Conservation (phyloP, 1,284 basidiomycete species). For the Cyathus olla region DNA sequence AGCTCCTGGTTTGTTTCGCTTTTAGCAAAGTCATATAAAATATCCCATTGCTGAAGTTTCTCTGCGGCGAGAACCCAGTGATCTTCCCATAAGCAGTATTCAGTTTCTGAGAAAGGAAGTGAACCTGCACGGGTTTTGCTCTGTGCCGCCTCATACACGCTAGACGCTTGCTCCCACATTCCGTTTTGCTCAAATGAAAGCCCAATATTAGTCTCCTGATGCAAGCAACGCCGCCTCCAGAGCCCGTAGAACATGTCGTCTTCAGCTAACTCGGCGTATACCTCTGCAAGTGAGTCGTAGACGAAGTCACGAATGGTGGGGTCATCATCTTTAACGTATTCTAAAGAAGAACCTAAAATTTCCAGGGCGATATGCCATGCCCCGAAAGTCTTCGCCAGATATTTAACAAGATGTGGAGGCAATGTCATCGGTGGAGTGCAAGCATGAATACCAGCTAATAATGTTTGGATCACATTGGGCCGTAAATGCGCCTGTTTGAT, state of each 20-base stretch:
- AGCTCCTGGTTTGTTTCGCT: constrained; percentile 94
- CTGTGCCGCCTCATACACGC: constrained; percentile 93
- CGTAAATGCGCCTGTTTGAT: constrained; percentile 89
- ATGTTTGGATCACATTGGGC: constrained; percentile 96
- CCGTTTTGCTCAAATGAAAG: constrained; percentile 98
- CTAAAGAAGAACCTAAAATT: constrained; percentile 85
- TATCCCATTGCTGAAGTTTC: constrained; percentile 99
- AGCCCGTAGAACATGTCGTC: constrained; percentile 99
- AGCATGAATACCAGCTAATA: constrained; percentile 87
- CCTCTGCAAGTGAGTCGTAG: constrained; percentile 92
- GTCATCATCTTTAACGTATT: constrained; percentile 86
- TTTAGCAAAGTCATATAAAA: constrained; percentile 92
- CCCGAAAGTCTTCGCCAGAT: constrained; percentile 95
- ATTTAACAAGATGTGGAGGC: constrained; percentile 96
- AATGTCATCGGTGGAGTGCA: constrained; percentile 91
- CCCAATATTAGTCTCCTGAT: constrained; percentile 92
- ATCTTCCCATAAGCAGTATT: constrained; percentile 99
- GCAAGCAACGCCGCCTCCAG: constrained; percentile 91
- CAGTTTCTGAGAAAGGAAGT: constrained; percentile 94
- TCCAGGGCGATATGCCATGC: constrained; percentile 96
- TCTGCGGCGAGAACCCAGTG: constrained; percentile 98
- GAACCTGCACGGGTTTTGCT: constrained; percentile 86
- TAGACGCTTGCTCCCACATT: constrained; percentile 95
- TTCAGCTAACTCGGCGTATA: constrained; percentile 96
- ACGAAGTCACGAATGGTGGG: constrained; percentile 85